Evolutionary conservation across 441 rosid species (phyloP), one percentile per base, ranked within the genome.

Genomic region (Populus hybrid): DNA sequence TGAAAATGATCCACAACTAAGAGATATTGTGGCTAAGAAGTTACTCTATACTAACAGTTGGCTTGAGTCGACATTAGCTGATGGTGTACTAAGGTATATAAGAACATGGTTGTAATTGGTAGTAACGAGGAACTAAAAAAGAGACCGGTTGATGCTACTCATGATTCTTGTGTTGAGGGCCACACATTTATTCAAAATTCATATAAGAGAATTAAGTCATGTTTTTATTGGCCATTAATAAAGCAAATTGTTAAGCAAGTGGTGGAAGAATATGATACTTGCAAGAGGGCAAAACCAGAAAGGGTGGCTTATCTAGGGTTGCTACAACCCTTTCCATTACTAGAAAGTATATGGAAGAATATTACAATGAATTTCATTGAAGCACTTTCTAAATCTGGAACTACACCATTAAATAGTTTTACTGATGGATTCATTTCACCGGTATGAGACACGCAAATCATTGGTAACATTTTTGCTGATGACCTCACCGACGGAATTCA

Each of bases 41-140:
- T 53, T 6, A 53, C 2, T 16, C 7, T 0, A 16, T 53, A 7
- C 8, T 16, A 53, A 6, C n/a, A 53, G 4, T 6, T 6, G n/a
- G 0, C 21, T 2, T 5, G 2, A 16, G n/a, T 50, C 1, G 2
- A 53, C n/a, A 16, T 53, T 53, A 0, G n/a, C 0, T 18, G 7
- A 53, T 53, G n/a, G 61, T 5, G 4, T 53, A 0, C 61, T 53
- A 53, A 53, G 6, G 0, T 53, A 18, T 53, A 18, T 53, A 53
- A 53, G 21, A 53, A 53, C 2, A 6, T 14, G 20, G 12, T 50
- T 53, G 1, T 53, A 6, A 53, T 53, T 53, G 61, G 59, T 5
- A 50, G 3, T 14, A 18, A 50, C 6, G 2, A 6, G 20, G 7
- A 5, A 16, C n/a, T 50, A 50, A 5, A 16, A 0, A 50, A 50